Base-by-base conservation (phyloP, 345 rosid species). In the Cardiospermum halicacabum region DNA sequence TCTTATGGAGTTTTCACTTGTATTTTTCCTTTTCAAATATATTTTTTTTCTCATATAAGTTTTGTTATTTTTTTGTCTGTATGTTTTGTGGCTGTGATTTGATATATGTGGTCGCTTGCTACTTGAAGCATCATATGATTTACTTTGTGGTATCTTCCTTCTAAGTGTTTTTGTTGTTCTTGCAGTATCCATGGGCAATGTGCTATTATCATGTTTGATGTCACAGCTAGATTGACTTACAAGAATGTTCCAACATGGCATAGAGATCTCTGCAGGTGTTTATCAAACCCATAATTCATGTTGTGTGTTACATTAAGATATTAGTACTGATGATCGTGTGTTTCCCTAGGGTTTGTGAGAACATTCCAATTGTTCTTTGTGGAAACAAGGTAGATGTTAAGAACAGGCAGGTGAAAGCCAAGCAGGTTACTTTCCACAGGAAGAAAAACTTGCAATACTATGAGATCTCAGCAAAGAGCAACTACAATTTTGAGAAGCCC, bases 171-270 rank as follows among this genome's bases (percentile, higher is more conserved):
- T 62, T 31, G 1, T 21, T 7, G 24, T 16, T 51, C 4, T 53
- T 77, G 84, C 85, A 94, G 99, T 77, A 94, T 94, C 71, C 99
- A 94, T 68, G 99, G 99, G 55, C 95, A 94, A 45, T 94, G 99
- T 81, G 99, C 99, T 0, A 85, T 93, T 7, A 91, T 93, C 24
- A 93, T 93, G 99, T 93, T 93, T 58, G 99, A 93, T 56, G 99
- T 93, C 39, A 93, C 99, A 13, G 97, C 99, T 12, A 80, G 99
- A 28, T 74, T 94, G 75, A 94, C 97, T 0, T 94, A 94, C 78
- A 94, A 94, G 84, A 94, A 94, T 77, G 96, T 94, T n/a, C 97
- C 97, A 4, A 93, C 97, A 48, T 93, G 98, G 98, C 97, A 93
- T 50, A 85, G 98, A 16, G 97, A 93, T 70, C 97, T 93, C 1